Conservation (phyloP, 2,329 filamentous ascomycete genomes). For the Incumbomyces delicatus region DNA sequence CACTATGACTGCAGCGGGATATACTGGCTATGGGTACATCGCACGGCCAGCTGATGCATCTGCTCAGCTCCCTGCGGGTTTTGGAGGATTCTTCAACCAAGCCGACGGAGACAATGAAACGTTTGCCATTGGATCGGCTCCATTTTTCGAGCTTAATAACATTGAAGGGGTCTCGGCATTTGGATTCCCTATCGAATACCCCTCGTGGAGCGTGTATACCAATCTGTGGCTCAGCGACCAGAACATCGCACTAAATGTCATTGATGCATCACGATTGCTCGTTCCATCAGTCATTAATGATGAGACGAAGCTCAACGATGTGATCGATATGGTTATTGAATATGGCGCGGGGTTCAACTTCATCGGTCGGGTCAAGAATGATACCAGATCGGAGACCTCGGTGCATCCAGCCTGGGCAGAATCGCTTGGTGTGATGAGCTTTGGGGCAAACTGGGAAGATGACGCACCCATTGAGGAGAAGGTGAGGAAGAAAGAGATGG, state of each 20-base stretch:
- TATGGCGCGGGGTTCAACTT: constrained; percentile 25
- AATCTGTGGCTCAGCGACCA: constrained; percentile 23
- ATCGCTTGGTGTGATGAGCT: constrained; percentile 22
- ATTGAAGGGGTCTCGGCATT: constrained; percentile 16
- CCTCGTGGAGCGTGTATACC: constrained; percentile 23
- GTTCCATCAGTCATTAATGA: constrained; percentile 20
- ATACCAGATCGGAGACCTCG: constrained; percentile 22
- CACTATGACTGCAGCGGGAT: constrained; percentile 23
- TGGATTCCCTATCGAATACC: constrained; percentile 19
- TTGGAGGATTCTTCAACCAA: constrained; percentile 26
- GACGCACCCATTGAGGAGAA: constrained; percentile 21
- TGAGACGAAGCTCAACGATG: constrained; percentile 15
- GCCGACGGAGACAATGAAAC: constrained; percentile 23
- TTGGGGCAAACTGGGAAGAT: constrained; percentile 23
- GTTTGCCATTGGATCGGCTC: constrained; percentile 13
- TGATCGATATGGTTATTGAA: constrained; percentile 22
- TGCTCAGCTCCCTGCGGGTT: constrained; percentile 9
- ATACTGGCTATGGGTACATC: constrained; percentile 23
- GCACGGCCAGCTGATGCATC: background rate
- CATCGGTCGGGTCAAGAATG: constrained; percentile 24
- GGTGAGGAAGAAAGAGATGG: constrained; percentile 15
- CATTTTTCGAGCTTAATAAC: constrained; percentile 18
- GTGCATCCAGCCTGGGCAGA: constrained; percentile 23
- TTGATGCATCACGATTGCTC: constrained; percentile 24
- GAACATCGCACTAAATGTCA: constrained; percentile 26